Percentiles rank a stretch among this genome's conserved stretches.
These are phyloP conservation scores for Eutypella sp. DNA, from an alignment of 2,329 filamentous ascomycete genomes.

Conservation along the genomic window DNA sequence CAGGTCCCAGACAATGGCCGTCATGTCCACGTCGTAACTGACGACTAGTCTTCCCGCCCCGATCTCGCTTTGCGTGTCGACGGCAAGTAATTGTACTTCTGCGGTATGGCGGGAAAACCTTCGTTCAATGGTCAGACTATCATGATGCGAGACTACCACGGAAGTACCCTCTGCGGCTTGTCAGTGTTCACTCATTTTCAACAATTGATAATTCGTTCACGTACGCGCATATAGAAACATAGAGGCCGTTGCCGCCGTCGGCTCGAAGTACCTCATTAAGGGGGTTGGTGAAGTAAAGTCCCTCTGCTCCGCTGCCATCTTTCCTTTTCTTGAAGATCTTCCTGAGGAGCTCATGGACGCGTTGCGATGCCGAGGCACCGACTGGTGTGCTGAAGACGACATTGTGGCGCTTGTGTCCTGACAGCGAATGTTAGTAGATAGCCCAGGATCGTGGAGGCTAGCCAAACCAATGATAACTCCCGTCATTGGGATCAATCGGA, in stretches of 20 bases:
- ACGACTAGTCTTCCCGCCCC: constrained; percentile 82
- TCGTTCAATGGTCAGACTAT: constrained; percentile 83
- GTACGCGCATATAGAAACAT: constrained; percentile 76
- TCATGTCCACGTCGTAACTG: constrained; percentile 87
- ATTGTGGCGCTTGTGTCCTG: constrained; percentile 43
- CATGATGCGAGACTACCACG: constrained; percentile 86
- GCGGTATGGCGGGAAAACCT: constrained; percentile 80
- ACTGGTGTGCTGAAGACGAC: constrained; percentile 46
- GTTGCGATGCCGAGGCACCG: constrained; percentile 52
- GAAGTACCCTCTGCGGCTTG: constrained; percentile 58
- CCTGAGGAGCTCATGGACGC: constrained; percentile 51
- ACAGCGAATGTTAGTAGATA: constrained; percentile 18
- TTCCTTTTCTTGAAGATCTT: constrained; percentile 45
- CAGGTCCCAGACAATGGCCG: constrained; percentile 94
- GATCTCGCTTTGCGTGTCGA: constrained; percentile 85
- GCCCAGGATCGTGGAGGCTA: too few species aligned
- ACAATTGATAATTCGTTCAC: constrained; percentile 9
- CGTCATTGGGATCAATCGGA: constrained; percentile 2
- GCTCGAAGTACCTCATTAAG: constrained; percentile 63
- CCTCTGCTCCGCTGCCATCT: constrained; percentile 36
- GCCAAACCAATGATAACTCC: too few species aligned
- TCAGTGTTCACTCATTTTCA: neutral
- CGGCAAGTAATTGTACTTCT: constrained; percentile 76
- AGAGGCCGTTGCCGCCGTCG: constrained; percentile 84
- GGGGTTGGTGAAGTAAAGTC: constrained; percentile 47